Percentiles rank a stretch among this genome's conserved stretches.
Conservation (phyloP, 1,284 basidiomycete genomes). For the Takashimella koratensis region DNA sequence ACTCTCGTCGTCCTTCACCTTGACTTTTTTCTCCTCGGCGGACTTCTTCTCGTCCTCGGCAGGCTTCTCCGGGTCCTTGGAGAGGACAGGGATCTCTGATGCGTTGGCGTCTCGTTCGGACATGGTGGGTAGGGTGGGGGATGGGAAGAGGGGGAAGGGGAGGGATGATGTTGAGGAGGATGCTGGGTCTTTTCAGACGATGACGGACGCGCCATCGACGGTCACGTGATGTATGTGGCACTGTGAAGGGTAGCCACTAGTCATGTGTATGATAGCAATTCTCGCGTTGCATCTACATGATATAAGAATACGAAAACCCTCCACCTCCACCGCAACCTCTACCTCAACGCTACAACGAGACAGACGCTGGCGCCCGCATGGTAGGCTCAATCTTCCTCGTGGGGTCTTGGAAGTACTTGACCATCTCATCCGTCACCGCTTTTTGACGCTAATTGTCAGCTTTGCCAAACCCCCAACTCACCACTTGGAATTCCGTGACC, state of each 20-base stretch:
- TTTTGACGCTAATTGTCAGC: constrained; percentile 63
- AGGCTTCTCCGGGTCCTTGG: constrained; percentile 50
- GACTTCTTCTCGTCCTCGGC: constrained; percentile 47
- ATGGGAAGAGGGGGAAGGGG: not conserved
- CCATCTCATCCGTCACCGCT: constrained; percentile 72
- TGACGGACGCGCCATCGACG: not conserved
- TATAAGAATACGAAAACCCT: no score
- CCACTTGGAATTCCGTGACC: constrained; percentile 86
- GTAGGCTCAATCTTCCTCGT: constrained; percentile 69
- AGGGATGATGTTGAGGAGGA: not conserved
- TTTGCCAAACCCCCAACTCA: constrained; percentile 43
- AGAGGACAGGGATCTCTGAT: constrained; percentile 47
- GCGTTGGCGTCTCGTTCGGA: constrained; percentile 28
- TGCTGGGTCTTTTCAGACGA: not conserved
- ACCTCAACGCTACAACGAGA: not conserved
- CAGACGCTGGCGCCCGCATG: not conserved
- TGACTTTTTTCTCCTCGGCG: constrained; percentile 53
- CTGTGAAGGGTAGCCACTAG: no score
- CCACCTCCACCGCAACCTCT: not conserved
- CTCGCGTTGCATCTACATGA: no score
- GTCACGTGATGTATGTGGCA: not conserved
- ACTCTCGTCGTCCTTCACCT: constrained; percentile 32
- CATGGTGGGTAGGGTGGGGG: constrained; percentile 11
- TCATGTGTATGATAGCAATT: no score
- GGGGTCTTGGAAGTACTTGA: constrained; percentile 79